These are phyloP conservation scores for Lolium rigidum DNA, from an alignment of 176 grass and related monocot species.

Conservation along the genomic window DNA sequence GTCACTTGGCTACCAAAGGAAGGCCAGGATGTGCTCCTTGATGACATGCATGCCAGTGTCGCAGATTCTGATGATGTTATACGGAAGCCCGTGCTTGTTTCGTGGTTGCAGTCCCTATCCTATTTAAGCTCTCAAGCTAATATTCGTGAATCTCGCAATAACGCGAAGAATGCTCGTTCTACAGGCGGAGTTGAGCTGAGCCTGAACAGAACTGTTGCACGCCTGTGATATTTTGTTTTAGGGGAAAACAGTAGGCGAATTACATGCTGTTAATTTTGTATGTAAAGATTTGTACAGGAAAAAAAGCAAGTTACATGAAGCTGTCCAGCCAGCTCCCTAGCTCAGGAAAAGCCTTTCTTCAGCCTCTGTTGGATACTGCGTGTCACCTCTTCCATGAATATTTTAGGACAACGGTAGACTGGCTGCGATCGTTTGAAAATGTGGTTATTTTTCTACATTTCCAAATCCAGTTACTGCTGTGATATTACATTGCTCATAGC, in stretches of 20 bases:
- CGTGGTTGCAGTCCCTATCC: slow-evolving; percentile 90
- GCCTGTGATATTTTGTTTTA: slow-evolving; percentile 28
- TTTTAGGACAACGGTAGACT: neutral
- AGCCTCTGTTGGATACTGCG: neutral
- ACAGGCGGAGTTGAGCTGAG: slow-evolving; percentile 1
- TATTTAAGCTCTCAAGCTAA: slow-evolving; percentile 70
- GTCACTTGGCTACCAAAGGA: slow-evolving; percentile 67
- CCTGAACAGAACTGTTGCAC: slow-evolving; percentile 46
- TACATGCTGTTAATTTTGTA: neutral
- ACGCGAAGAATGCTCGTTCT: neutral
- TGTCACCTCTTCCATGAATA: neutral
- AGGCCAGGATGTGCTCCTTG: slow-evolving; percentile 80
- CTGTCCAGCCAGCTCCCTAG: neutral
- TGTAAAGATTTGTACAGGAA: neutral
- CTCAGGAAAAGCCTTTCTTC: neutral
- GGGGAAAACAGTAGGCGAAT: neutral
- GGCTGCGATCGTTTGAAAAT: neutral
- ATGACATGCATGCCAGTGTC: slow-evolving; percentile 79
- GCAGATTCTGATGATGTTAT: slow-evolving; percentile 89
- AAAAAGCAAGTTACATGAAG: neutral
- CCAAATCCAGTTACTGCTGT: neutral
- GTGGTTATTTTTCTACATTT: neutral
- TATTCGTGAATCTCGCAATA: neutral
- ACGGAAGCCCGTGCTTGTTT: slow-evolving; percentile 81
- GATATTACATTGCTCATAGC: neutral